Evolutionary conservation across 179 eudicot species (phyloP).

Genomic region (Kewa caespitosa): DNA sequence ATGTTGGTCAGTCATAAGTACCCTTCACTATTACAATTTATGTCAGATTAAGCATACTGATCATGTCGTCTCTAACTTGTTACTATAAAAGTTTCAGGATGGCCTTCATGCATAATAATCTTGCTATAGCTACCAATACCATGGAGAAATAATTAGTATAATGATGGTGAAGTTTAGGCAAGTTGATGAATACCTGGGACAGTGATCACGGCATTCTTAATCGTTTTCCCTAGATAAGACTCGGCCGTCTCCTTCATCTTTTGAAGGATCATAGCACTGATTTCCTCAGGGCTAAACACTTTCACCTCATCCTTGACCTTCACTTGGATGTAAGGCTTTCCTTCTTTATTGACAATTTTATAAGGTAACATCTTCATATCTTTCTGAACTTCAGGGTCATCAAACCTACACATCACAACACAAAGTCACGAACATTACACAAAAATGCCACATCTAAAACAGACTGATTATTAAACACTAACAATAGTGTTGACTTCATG

Average conservation of each 20-base stretch:
- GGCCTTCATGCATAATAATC: too few relatives aligned
- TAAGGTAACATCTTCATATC: slow-evolving; percentile 38
- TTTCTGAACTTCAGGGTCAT: slow-evolving; percentile 38
- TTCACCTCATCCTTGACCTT: slow-evolving; percentile 34
- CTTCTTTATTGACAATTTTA: slow-evolving; percentile 35
- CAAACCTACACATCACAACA: slow-evolving; percentile 19
- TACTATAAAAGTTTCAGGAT: too few relatives aligned
- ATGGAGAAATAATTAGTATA: too few relatives aligned
- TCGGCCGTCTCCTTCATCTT: slow-evolving; percentile 46
- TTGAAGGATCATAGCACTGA: slow-evolving; percentile 40
- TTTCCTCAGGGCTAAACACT: slow-evolving; percentile 44
- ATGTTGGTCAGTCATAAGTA: too few relatives aligned
- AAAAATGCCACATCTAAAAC: not conserved
- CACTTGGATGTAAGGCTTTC: slow-evolving; percentile 39
- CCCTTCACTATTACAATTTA: too few relatives aligned
- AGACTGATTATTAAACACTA: not conserved
- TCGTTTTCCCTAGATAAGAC: slow-evolving; percentile 26
- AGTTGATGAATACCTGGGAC: slow-evolving; percentile 31
- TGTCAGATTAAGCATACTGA: too few relatives aligned
- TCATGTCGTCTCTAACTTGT: too few relatives aligned
- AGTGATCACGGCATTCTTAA: slow-evolving; percentile 37
- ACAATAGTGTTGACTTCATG: not conserved
- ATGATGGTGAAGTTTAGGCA: too few relatives aligned
- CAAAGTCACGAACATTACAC: not conserved
- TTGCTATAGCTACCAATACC: too few relatives aligned